Conservation (phyloP, 2,329 filamentous ascomycete species). For the Byssochlamys sp. region DNA sequence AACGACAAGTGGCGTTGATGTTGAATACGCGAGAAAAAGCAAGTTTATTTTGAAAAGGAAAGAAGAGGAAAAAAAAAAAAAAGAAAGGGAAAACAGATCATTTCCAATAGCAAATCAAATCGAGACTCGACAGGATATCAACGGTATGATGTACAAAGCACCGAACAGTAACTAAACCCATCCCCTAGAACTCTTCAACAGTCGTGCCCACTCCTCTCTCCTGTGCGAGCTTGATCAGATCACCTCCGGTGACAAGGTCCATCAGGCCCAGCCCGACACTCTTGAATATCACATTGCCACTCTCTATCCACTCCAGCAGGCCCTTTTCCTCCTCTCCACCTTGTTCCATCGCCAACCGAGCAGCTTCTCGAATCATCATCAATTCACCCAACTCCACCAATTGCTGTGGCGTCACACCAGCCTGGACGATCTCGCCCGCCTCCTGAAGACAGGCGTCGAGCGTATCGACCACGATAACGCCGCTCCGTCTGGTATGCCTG, state of each 20-base stretch:
- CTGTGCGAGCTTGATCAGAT: constrained; percentile 49
- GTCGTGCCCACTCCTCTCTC: constrained; percentile 45
- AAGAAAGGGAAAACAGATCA: no score
- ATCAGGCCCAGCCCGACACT: constrained; percentile 59
- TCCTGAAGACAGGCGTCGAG: constrained; percentile 71
- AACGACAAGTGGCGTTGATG: background rate
- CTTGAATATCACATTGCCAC: constrained; percentile 61
- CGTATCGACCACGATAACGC: constrained; percentile 56
- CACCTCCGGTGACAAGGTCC: constrained; percentile 55
- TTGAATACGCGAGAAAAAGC: background rate
- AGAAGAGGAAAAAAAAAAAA: no score
- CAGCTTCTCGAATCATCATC: constrained; percentile 52
- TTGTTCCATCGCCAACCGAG: constrained; percentile 24
- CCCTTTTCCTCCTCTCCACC: constrained; percentile 30
- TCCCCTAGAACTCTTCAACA: constrained; percentile 32
- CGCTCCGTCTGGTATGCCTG: constrained; percentile 47
- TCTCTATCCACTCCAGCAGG: constrained; percentile 51
- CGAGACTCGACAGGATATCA: background rate
- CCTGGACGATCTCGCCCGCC: constrained; percentile 76
- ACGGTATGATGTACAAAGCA: background rate
- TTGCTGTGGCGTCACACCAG: constrained; percentile 61
- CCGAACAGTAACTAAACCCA: no score
- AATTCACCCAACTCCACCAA: constrained; percentile 83
- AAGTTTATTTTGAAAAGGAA: background rate
- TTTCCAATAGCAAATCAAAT: background rate